Evolutionary conservation across 352 stramenopile species (phyloP), one percentile per base, ranked within the genome.

Genomic region (Pythium plurisporium): DNA sequence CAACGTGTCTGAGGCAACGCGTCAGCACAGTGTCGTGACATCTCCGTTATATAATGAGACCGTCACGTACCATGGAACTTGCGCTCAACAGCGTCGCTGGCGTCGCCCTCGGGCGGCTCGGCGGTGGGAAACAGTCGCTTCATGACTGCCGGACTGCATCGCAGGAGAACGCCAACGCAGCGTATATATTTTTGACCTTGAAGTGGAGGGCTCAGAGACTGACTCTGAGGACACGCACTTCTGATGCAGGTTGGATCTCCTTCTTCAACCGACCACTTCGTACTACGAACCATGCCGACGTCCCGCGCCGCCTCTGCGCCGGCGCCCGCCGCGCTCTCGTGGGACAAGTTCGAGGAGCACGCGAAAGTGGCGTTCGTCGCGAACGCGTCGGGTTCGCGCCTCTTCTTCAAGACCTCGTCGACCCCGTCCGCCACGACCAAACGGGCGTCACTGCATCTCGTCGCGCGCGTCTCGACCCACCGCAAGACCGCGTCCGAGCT

Each of bases 261-360:
- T 27, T 27, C 34, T 33, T 10, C 46, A 36, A 1, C 40, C n/a
- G n/a, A n/a, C n/a, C n/a, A n/a, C n/a, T n/a, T n/a, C n/a, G n/a
- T n/a, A n/a, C n/a, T n/a, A n/a, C n/a, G n/a, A n/a, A n/a, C n/a
- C n/a, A n/a, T n/a, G n/a, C n/a, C n/a, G n/a, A n/a, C n/a, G n/a
- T n/a, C n/a, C n/a, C n/a, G 29, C 34, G n/a, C 20, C 29, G 19
- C 11, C 1, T 2, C 27, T 3, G 11, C 55, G 26, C n/a, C 45
- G 37, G 40, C 47, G 15, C 33, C 34, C 26, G 36, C 44, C 45
- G 38, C 48, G 26, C 55, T 62, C 26, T 25, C 38, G 41, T 89
- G 81, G 81, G 81, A 89, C 34, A 67, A 66, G 42, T 89, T 89
- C 47, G 81, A 91, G 59, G 78, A 86, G 71, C 67, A 81, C 54